Evolutionary conservation across 2,329 filamentous ascomycete species (phyloP), one percentile per base, ranked within the genome.

Genomic region (Fusarium xylarioides): DNA sequence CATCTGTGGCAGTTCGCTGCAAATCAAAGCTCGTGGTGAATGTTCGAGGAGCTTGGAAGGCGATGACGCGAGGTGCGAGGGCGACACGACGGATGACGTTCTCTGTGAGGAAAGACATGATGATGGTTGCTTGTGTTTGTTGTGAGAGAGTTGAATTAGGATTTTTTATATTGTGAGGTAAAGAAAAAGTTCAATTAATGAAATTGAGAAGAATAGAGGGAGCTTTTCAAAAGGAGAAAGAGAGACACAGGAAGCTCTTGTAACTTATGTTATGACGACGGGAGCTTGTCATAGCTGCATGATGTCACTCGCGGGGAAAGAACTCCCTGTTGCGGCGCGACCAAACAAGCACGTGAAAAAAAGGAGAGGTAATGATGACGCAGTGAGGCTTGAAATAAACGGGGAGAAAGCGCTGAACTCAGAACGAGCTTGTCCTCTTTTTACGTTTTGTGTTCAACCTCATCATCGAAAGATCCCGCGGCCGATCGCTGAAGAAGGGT

Each of bases 71-170:
- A 46, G 82, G 80, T 50, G 83, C 69, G 68, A 81, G 73, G 68
- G 82, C 82, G 72, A 85, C 72, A 59, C 85, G 84, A 79, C 87
- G 85, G 74, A 82, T 66, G 71, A 83, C 76, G 67, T 82, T 79
- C 77, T 86, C 80, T 67, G 86, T 84, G 81, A 89, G 81, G 81
- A 86, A 87, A 57, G 88, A 88, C 88, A 90, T 90, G 66, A 40
- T 68, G 44, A 21, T 49, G 49, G 12, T 46, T 23, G 38, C 49
- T 63, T 9, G 59, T 42, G 62, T 68, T 37, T 58, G 43, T 35
- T 52, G 50, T 52, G 23, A 28, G 30, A 66, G 23, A 44, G 43
- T 34, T 34, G 44, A 18, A 19, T 30, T 30, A 49, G 23, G 40
- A 35, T 50, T 7, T 42, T 47, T 23, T 30, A 26, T 21, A 38